A percentile compares a stretch with the other conserved stretches of the same genome.
These are phyloP conservation scores for Strigomonas galati DNA, from an alignment of 208 protist species.

Conservation along the genomic window DNA sequence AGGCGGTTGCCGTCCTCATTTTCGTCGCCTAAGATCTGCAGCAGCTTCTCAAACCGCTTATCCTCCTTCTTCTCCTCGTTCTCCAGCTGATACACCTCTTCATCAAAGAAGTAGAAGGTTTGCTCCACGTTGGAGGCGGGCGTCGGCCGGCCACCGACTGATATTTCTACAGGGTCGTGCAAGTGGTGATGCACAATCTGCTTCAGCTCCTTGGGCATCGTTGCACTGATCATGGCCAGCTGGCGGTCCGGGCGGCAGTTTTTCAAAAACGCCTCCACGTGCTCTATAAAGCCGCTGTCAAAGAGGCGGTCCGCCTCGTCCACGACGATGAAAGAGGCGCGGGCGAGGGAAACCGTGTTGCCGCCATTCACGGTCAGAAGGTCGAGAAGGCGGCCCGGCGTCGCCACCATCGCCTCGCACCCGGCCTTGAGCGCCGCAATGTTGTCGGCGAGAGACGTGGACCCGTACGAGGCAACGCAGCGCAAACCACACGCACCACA, in stretches of 20 bases:
- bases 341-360: constrained; percentile 46
- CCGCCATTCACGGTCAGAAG: constrained; percentile 84
- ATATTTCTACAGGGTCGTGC: constrained; percentile 80
- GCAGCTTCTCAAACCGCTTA: constrained; percentile 74
- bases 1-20: constrained; percentile 57
- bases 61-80: constrained; percentile 41
- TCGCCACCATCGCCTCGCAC: constrained; percentile 80
- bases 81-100: constrained; percentile 77
- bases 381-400: constrained; percentile 86
- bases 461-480: constrained; percentile 73
- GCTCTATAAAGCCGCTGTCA: constrained; percentile 93
- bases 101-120: constrained; percentile 87
- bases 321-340: constrained; percentile 86
- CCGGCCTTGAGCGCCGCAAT: constrained; percentile 58
- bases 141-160: constrained; percentile 79
- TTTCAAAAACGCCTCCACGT: constrained; percentile 86
- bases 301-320: constrained; percentile 95
- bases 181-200: constrained; percentile 66
- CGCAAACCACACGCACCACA: constrained; percentile 44
- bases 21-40: constrained; percentile 88
- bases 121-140: constrained; percentile 90
- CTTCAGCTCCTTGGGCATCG: constrained; percentile 87
- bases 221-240: constrained; percentile 90
- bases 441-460: constrained; percentile 70
- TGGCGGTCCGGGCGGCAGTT: constrained; percentile 89